Evolutionary conservation across 805 yeast genomes (phyloP), one percentile per base, ranked within the genome.

Genomic region (Wickerhamomyces bisporus): DNA sequence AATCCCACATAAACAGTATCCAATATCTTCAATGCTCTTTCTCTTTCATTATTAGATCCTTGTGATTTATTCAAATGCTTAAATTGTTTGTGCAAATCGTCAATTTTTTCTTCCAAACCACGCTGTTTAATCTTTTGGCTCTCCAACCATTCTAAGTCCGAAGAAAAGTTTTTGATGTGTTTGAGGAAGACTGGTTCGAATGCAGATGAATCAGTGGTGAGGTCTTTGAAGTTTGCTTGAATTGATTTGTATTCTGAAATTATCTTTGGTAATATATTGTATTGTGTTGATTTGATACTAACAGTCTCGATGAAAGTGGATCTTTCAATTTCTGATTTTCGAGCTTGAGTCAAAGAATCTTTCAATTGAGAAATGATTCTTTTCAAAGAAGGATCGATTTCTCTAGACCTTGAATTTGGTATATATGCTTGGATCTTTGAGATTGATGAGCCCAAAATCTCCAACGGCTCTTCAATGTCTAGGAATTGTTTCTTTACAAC

Each of bases 211-310:
- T 55, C 58, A 7, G 59, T 41, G 6, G 48, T 43, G 13, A 46
- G 17, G n/a, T 48, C 48, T 25, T 36, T 46, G 14, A 37, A 26
- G 12, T 30, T 35, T 3, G 44, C 31, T 34, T 51, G 58, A 5
- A 52, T 36, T 2, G 51, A 38, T 41, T 68, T 70, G 44, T 66
- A 79, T 36, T 65, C 71, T 13, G 66, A 64, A 9, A 81, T 66
- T 12, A 82, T 64, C 40, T 65, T 69, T 3, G 82, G 77, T 11
- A 81, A 54, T 9, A 81, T 64, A 36, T 70, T 68, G 41, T 68
- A 63, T 35, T 74, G 71, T 23, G 62, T 52, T 5, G 73, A 57
- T 49, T 73, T 75, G 17, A 66, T 53, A 12, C 68, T 71, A 1
- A 78, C 54, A 2, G 64, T 55, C 23, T 67, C 58, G 13, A 73